phyloP scores from a whole-genome alignment of 1,284 basidiomycete genomes.

The Moniliophthora roreri region DNA sequence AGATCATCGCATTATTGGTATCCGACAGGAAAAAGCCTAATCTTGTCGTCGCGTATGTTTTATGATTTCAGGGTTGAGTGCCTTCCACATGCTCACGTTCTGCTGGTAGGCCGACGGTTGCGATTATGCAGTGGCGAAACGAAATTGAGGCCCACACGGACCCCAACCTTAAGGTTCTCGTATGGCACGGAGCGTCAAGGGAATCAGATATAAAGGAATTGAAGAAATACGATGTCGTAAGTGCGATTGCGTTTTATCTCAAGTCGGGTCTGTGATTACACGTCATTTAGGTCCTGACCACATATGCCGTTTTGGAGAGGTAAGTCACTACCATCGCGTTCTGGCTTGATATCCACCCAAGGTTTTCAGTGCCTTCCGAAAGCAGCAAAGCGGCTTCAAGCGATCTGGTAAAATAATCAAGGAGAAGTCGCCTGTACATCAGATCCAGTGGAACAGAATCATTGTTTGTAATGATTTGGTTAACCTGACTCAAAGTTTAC shows the following conservation, averaged over 20 bases:
- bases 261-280: constrained; percentile 7
- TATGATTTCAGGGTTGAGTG: not conserved
- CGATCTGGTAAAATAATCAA: constrained; percentile 84
- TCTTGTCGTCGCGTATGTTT: constrained; percentile 83
- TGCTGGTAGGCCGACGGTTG: constrained; percentile 79
- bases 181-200: constrained; percentile 89
- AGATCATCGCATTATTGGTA: constrained; percentile 90
- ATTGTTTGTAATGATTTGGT: constrained; percentile 41
- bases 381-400: constrained; percentile 92
- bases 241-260: constrained; percentile 5
- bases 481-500: not conserved
- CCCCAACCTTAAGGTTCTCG: constrained; percentile 72
- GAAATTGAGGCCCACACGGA: constrained; percentile 87
- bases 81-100: not conserved
- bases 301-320: constrained; percentile 85
- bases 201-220: constrained; percentile 67
- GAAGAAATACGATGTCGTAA: constrained; percentile 84
- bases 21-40: constrained; percentile 81
- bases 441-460: constrained; percentile 84
- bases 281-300: constrained; percentile 56
- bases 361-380: constrained; percentile 75
- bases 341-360: not conserved
- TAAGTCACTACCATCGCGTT: constrained; percentile 13
- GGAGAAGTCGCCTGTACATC: constrained; percentile 86
- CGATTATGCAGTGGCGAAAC: constrained; percentile 98